Evolutionary conservation across 768 basidiomycete genomes (phyloP).

Genomic region (Leccinum imitatum): DNA sequence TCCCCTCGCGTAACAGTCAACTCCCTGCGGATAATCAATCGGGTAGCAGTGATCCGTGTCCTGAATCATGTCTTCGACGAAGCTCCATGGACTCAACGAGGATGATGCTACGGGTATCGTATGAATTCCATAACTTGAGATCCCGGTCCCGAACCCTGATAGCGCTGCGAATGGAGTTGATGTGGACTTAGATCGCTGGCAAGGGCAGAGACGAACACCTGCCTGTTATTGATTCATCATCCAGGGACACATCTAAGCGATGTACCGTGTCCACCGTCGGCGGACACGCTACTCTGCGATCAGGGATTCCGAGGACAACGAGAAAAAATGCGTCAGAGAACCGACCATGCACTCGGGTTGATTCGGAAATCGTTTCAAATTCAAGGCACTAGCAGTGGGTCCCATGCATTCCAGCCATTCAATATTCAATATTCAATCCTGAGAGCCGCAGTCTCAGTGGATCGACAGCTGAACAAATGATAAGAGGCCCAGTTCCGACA

Average conservation of each 20-base stretch:
- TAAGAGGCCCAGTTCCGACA: background rate
- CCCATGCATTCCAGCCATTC: background rate
- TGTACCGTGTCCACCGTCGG: constrained; percentile 1
- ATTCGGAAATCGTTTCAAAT: constrained; percentile 5
- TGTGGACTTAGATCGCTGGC: background rate
- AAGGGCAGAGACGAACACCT: background rate
- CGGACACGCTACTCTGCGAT: constrained; percentile 10
- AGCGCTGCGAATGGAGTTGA: constrained; percentile 9
- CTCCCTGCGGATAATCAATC: background rate
- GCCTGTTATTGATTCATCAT: background rate
- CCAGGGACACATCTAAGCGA: constrained; percentile 6
- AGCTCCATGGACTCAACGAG: constrained; percentile 10
- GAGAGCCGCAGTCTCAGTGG: background rate
- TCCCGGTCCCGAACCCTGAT: constrained; percentile 1
- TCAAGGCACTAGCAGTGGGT: background rate
- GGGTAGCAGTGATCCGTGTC: background rate
- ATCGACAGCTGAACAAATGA: background rate
- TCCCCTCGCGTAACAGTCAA: background rate
- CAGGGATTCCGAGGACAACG: constrained; percentile 10
- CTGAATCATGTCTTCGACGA: background rate
- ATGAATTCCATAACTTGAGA: constrained; percentile 14
- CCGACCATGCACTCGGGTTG: background rate
- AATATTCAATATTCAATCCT: background rate
- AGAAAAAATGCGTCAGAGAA: background rate
- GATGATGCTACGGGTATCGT: background rate